Evolutionary conservation across 225 moss, liverwort and hornwort genomes (phyloP).

Genomic region (Bryum argenteum): DNA sequence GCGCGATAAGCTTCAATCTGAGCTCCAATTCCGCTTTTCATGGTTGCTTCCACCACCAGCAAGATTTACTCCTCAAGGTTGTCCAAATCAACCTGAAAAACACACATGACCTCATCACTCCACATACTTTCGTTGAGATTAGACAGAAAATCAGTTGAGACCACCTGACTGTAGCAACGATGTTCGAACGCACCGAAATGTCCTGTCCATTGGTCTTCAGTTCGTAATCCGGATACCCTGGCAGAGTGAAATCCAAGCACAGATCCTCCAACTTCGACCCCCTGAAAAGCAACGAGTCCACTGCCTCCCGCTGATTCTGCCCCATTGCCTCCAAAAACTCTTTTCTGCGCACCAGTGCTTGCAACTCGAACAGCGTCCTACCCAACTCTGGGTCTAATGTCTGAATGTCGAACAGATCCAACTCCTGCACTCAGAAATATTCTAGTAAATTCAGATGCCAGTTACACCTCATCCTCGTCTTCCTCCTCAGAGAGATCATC

Average conservation of each 20-base stretch:
- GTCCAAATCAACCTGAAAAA: slow-evolving; percentile 70
- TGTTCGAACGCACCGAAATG: slow-evolving; percentile 50
- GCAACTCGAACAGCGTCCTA: slow-evolving; percentile 84
- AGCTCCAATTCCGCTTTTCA: slow-evolving; percentile 72
- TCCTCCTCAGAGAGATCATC: too few species aligned
- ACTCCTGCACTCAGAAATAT: slow-evolving; percentile 71
- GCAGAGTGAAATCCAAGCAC: slow-evolving; percentile 92
- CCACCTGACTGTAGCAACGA: neutral
- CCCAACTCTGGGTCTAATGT: slow-evolving; percentile 83
- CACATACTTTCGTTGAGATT: slow-evolving; percentile 2
- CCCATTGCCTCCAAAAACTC: slow-evolving; percentile 61
- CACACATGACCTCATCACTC: slow-evolving; percentile 2
- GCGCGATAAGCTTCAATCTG: slow-evolving; percentile 86
- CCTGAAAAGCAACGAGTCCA: slow-evolving; percentile 60
- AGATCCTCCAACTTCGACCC: slow-evolving; percentile 80
- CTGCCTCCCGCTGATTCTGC: slow-evolving; percentile 32
- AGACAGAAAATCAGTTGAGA: neutral
- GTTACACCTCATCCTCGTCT: too few species aligned
- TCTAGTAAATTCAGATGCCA: too few species aligned
- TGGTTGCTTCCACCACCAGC: slow-evolving; percentile 84
- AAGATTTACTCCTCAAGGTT: slow-evolving; percentile 88
- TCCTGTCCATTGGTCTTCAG: slow-evolving; percentile 73
- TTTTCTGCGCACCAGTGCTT: slow-evolving; percentile 74
- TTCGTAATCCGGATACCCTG: slow-evolving; percentile 77
- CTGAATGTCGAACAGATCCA: slow-evolving; percentile 80